These are phyloP conservation scores for Ceratocystis huliohia DNA, from an alignment of 2,329 filamentous ascomycete genomes.

Conservation along the genomic window DNA sequence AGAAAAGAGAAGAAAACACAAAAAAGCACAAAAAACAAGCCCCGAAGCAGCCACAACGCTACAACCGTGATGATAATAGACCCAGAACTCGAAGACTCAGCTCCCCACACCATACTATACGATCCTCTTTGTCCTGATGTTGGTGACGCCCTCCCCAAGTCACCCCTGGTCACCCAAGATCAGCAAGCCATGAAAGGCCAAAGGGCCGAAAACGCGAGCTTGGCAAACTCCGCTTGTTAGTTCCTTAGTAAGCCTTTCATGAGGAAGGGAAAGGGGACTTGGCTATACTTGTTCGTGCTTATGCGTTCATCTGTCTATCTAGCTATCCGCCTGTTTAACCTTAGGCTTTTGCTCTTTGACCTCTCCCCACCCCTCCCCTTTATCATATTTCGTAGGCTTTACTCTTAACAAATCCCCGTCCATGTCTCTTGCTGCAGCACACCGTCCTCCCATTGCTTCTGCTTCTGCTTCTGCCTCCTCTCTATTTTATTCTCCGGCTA, in stretches of 20 bases:
- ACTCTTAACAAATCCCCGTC: background rate
- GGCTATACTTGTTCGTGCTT: background rate
- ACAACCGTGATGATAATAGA: background rate
- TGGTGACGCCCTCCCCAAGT: too few species aligned
- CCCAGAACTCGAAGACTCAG: background rate
- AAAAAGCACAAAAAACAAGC: background rate
- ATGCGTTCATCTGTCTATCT: background rate
- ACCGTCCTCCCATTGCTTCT: background rate
- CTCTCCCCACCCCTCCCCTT: background rate
- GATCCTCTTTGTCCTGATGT: background rate
- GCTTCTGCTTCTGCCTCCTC: background rate
- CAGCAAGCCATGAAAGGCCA: too few species aligned
- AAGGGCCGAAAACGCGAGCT: too few species aligned
- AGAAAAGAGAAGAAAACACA: background rate
- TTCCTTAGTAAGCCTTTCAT: background rate
- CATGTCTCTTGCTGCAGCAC: background rate
- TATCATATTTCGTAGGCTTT: background rate
- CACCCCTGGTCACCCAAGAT: too few species aligned
- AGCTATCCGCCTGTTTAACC: background rate
- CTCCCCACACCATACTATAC: background rate
- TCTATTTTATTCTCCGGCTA: background rate
- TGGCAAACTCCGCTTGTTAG: too few species aligned
- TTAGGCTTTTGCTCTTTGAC: background rate
- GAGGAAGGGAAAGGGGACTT: background rate
- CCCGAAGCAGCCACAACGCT: background rate